A percentile compares a stretch with the other conserved stretches of the same genome.
Evolutionary conservation across 2,329 filamentous ascomycete genomes (phyloP).

Genomic region (Talaromyces piceae): DNA sequence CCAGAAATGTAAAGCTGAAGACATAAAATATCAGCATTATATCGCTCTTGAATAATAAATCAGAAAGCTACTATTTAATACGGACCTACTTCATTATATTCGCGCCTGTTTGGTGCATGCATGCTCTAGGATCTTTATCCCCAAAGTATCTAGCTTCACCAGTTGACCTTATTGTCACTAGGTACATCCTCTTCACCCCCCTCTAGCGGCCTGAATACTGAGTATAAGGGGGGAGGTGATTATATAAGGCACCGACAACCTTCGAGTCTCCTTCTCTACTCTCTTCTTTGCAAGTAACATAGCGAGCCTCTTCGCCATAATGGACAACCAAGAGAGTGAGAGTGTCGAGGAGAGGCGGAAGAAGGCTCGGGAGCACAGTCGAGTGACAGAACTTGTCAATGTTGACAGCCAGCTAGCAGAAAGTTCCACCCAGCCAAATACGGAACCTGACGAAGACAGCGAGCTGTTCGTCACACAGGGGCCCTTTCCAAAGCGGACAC

Average conservation of each 20-base stretch:
- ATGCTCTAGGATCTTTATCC: too few species aligned
- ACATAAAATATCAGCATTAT: too few species aligned
- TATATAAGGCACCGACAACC: too few species aligned
- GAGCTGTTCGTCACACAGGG: constrained; percentile 5
- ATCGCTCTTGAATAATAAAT: too few species aligned
- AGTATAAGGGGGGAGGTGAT: too few species aligned
- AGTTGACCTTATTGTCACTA: too few species aligned
- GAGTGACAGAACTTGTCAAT: not conserved
- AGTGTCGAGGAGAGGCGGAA: not conserved
- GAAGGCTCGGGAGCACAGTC: not conserved
- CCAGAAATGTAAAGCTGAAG: too few species aligned
- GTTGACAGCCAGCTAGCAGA: not conserved
- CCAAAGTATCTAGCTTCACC: too few species aligned
- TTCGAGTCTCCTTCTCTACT: not conserved
- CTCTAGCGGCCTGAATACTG: not conserved
- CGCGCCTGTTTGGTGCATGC: too few species aligned
- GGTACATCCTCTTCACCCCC: not conserved
- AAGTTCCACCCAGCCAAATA: not conserved
- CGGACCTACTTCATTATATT: too few species aligned
- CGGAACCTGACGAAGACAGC: too few species aligned
- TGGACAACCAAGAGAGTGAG: not conserved
- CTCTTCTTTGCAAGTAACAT: not conserved
- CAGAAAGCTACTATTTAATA: too few species aligned
- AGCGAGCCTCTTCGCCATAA: not conserved
- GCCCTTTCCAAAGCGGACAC: not conserved